Evolutionary conservation across 305 asterid genomes (phyloP).

Genomic region (Andrographis paniculata): DNA sequence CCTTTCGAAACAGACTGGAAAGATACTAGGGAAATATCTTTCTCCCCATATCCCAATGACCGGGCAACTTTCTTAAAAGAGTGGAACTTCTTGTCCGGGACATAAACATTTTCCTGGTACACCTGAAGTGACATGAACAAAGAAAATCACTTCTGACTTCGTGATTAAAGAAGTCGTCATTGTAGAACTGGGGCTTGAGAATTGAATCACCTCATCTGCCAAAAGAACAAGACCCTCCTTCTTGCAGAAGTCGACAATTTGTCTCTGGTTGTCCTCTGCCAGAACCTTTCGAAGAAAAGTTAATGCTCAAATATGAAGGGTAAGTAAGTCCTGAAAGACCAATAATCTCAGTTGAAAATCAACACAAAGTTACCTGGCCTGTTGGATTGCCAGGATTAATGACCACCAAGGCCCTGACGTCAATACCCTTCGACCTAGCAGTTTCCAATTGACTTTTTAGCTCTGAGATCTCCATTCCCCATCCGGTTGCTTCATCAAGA

Average conservation of each 20-base stretch:
- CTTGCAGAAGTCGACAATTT: constrained; percentile 71
- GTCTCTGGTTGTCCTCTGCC: constrained; percentile 48
- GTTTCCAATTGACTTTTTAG: constrained; percentile 50
- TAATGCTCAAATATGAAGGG: no score
- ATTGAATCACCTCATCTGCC: constrained; percentile 77
- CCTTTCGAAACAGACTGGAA: constrained; percentile 84
- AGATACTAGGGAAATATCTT: constrained; percentile 58
- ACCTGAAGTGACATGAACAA: constrained; percentile 54
- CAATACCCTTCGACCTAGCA: constrained; percentile 50
- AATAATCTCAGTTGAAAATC: no score
- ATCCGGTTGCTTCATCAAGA: constrained; percentile 69
- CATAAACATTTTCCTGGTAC: constrained; percentile 69
- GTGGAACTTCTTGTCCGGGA: constrained; percentile 61
- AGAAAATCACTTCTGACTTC: no score
- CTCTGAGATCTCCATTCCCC: constrained; percentile 69
- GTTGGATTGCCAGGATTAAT: constrained; percentile 84
- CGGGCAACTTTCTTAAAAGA: constrained; percentile 63
- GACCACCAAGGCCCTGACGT: constrained; percentile 62
- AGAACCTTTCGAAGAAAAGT: constrained; percentile 45
- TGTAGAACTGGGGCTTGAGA: no score
- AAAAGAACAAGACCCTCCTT: constrained; percentile 72
- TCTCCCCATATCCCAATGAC: constrained; percentile 61
- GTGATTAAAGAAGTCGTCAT: no score
- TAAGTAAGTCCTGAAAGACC: no score
- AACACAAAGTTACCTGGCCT: constrained; percentile 43